Percentiles rank a stretch among this genome's conserved stretches.
Conservation (phyloP, 2,329 filamentous ascomycete genomes). For the Lecanoromycetidae sp. region DNA sequence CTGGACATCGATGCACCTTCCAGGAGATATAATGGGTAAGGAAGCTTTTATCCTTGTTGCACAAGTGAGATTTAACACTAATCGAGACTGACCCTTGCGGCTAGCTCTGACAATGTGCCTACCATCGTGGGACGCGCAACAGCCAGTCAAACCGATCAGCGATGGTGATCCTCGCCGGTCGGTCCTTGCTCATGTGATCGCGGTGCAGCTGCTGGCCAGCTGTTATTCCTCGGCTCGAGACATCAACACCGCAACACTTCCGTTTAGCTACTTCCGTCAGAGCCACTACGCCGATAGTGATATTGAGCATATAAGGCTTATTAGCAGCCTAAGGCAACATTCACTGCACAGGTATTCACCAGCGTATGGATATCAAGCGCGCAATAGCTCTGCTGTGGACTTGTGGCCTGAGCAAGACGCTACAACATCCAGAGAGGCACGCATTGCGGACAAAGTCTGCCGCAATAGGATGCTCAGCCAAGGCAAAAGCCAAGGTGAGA, state of each 20-base stretch:
- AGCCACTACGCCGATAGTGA: not conserved
- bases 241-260: constrained; percentile 3
- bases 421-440: constrained; percentile 1
- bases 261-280: not conserved
- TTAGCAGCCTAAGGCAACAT: constrained; percentile 13
- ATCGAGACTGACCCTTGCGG: no score
- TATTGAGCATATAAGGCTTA: not conserved
- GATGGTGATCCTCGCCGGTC: not conserved
- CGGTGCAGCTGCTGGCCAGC: constrained; percentile 10
- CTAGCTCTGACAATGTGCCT: not conserved
- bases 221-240: constrained; percentile 6
- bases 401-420: constrained; percentile 1
- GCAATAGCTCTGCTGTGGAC: constrained; percentile 8
- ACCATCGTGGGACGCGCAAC: not conserved
- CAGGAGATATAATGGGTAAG: not conserved
- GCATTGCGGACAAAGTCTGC: constrained; percentile 3
- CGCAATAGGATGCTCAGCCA: not conserved
- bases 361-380: constrained; percentile 12
- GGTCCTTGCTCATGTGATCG: constrained; percentile 1
- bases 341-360: constrained; percentile 8
- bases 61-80: not conserved
- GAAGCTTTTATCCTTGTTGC: not conserved
- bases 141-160: not conserved
- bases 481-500: not conserved
- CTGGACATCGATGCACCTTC: constrained; percentile 3